Evolutionary conservation across 345 rosid species (phyloP).

Genomic region (Carallia pectinifolia): DNA sequence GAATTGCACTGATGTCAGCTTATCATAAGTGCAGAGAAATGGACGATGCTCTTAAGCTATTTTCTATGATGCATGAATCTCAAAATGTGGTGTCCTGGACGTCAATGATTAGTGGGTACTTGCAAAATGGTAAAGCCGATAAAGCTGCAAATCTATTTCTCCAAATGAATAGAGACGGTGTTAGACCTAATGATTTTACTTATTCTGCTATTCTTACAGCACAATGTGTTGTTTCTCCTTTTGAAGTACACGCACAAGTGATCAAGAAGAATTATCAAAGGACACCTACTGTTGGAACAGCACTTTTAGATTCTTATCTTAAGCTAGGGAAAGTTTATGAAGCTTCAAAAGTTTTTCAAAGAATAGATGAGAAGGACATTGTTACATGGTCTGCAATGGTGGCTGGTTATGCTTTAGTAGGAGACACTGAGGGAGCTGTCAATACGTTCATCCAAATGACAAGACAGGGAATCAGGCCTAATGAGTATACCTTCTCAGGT

Average conservation of each 20-base stretch:
- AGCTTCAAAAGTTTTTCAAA: conserved; percentile 55
- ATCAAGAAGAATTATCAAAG: conserved; percentile 62
- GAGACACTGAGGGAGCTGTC: conserved; percentile 67
- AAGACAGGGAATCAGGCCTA: conserved; percentile 54
- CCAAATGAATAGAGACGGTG: conserved; percentile 61
- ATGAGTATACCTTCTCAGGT: conserved; percentile 80
- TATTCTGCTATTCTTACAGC: conserved; percentile 74
- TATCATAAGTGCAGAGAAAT: conserved; percentile 60
- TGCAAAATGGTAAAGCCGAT: conserved; percentile 56
- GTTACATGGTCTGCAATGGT: conserved; percentile 95
- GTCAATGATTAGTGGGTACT: conserved; percentile 69
- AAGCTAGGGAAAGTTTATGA: conserved; percentile 51
- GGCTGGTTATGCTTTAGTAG: conserved; percentile 69
- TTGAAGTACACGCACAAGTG: conserved; percentile 63
- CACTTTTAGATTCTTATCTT: conserved; percentile 78
- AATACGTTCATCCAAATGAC: conserved; percentile 48
- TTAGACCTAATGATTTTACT: conserved; percentile 73
- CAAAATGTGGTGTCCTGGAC: conserved; percentile 75
- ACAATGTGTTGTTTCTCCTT: conserved; percentile 52
- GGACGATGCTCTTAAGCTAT: conserved; percentile 52
- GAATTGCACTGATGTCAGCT: conserved; percentile 60
- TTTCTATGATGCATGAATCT: conserved; percentile 36
- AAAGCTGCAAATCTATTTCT: conserved; percentile 52
- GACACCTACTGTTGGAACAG: conserved; percentile 66
- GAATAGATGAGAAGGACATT: conserved; percentile 63